A percentile compares a stretch with the other conserved stretches of the same genome.
phyloP scores from a whole-genome alignment of 495 filamentous ascomycete genomes.

The Xylaria sp. region DNA sequence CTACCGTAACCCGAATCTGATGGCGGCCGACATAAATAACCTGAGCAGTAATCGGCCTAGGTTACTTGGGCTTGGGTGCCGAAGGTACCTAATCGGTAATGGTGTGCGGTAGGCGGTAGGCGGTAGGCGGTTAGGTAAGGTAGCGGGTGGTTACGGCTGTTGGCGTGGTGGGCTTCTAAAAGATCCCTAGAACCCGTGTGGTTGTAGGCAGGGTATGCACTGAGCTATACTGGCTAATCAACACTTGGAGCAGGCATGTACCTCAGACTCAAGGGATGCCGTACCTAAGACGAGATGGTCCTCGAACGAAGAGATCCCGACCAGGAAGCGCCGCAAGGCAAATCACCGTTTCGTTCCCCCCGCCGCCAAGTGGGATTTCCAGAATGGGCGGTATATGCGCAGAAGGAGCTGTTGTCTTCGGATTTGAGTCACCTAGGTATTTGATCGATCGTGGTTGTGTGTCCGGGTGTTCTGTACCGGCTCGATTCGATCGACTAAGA shows the following conservation, averaged over 20 bases:
- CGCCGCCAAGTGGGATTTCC: not conserved
- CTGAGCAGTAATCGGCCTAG: not conserved
- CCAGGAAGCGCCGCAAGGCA: not conserved
- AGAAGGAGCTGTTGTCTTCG: not conserved
- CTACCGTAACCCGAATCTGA: not conserved
- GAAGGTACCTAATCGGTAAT: too few relatives aligned
- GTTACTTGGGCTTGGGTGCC: too few relatives aligned
- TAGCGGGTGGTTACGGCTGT: not conserved
- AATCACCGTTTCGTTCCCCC: not conserved
- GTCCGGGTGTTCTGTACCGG: not conserved
- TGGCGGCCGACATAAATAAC: not conserved
- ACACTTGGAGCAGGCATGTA: not conserved
- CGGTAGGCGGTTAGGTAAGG: not conserved
- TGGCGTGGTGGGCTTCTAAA: not conserved
- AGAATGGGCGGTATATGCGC: not conserved
- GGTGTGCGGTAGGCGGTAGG: too few relatives aligned
- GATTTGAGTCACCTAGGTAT: not conserved
- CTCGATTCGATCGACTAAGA: not conserved
- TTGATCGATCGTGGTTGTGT: too few relatives aligned
- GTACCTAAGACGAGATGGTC: slow-evolving; percentile 6
- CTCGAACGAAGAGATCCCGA: not conserved
- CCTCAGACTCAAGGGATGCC: too few relatives aligned
- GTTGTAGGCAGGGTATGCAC: not conserved
- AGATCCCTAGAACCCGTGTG: not conserved
- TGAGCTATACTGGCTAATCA: slow-evolving; percentile 10